Evolutionary conservation across 257 asterid species (phyloP).

Genomic region (Solanum rostratum): DNA sequence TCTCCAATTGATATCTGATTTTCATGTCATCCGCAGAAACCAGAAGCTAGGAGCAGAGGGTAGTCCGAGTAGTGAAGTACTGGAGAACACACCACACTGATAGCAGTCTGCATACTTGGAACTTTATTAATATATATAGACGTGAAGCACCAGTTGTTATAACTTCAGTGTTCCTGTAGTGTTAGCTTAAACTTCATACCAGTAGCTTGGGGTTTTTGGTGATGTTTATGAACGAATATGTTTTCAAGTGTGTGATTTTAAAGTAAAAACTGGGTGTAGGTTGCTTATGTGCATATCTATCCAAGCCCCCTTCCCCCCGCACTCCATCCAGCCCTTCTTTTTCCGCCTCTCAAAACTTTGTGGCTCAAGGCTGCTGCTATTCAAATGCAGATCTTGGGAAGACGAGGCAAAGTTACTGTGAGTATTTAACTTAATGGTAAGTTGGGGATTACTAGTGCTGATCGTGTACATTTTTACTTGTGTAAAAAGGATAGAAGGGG

Average conservation of each 20-base stretch:
- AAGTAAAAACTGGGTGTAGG: background rate
- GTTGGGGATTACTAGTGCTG: background rate
- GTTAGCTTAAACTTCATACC: background rate
- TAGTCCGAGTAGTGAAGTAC: background rate
- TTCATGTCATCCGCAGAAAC: background rate
- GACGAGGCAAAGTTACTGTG: background rate
- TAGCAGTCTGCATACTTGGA: slow-evolving; percentile 2
- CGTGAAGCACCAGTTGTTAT: background rate
- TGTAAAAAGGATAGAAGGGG: background rate
- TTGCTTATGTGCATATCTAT: background rate
- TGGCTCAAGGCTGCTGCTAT: background rate
- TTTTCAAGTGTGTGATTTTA: background rate
- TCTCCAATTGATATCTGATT: background rate
- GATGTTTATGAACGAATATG: slow-evolving; percentile 1
- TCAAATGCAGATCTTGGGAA: background rate
- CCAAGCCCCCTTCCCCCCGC: background rate
- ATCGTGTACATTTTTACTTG: background rate
- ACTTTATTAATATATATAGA: background rate
- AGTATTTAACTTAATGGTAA: background rate
- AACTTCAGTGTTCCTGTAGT: background rate
- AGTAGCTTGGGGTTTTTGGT: background rate
- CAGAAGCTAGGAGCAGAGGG: background rate
- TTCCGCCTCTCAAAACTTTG: background rate
- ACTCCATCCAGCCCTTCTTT: too few relatives aligned
- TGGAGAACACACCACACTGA: background rate